Evolutionary conservation across 2,329 filamentous ascomycete species (phyloP), one percentile per base, ranked within the genome.

Genomic region (Magnaporthales sp.): DNA sequence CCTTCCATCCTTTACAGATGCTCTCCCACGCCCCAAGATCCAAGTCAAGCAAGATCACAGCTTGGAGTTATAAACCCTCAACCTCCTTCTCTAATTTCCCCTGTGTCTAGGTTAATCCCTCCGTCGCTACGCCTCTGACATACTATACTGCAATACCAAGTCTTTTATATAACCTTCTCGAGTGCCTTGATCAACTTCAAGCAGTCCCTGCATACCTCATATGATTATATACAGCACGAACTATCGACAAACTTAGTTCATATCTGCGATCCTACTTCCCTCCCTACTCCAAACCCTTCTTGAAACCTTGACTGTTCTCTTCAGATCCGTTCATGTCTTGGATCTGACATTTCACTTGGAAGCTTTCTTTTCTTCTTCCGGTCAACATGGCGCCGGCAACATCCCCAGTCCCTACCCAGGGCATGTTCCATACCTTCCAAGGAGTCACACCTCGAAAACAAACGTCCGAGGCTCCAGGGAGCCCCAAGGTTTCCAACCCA

Each of bases 371-470:
- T 38, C 38, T 67, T 67, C 62, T 62, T 31, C 31, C 68, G 67
- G 46, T 27, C 68, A 70, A 73, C 60, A 69, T 81, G 79, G 78
- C 80, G 29, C 82, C 81, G 58, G 77, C 80, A 66, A 80, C 80
- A 70, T 46, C 38, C n/a, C 76, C 80, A 19, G 77, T 81, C 72
- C 77, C 81, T 68, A 78, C 80, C 29, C 80, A 82, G 73, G 81
- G 81, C 70, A 83, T 83, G 81, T 83, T 83, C 71, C 81, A 83
- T 70, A 83, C 78, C 69, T 84, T 84, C 71, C 82, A 84, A 75
- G 82, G 82, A 62, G 80, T 84, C 26, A 83, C 81, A 65, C 81
- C 82, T 61, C 76, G 81, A 67, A 84, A 84, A 70, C 77, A 80
- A 30, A 79, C 79, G 0, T 75, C 77, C 64, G 80, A 83, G 66